Conservation (phyloP, 331 rosid genomes). For the Rosa hybrid region DNA sequence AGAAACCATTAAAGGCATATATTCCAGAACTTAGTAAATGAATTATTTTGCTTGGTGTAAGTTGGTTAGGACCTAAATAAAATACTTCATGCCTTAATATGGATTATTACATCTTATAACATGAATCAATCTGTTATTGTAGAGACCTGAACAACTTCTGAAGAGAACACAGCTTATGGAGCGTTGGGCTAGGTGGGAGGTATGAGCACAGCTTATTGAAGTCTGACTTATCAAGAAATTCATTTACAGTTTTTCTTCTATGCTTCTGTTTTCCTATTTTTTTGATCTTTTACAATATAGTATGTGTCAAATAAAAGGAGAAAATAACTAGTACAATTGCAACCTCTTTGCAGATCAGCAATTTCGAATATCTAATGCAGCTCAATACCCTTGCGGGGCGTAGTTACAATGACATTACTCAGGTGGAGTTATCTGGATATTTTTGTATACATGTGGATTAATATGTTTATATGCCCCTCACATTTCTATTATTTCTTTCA, state of each 20-base stretch:
- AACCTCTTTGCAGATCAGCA: slow-evolving; percentile 84
- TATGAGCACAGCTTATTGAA: slow-evolving; percentile 36
- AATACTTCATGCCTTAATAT: slow-evolving; percentile 15
- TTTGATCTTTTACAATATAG: neutral
- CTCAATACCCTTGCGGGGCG: slow-evolving; percentile 99
- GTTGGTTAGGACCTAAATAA: slow-evolving; percentile 3
- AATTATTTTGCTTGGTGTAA: slow-evolving; percentile 7
- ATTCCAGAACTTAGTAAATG: neutral
- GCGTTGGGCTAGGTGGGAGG: slow-evolving; percentile 99
- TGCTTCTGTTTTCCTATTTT: neutral
- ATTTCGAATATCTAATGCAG: slow-evolving; percentile 98
- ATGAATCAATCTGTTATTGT: slow-evolving; percentile 33
- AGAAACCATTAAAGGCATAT: neutral
- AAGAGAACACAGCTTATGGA: slow-evolving; percentile 98
- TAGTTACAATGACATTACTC: slow-evolving; percentile 96
- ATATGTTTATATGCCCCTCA: slow-evolving; percentile 26
- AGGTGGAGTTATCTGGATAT: slow-evolving; percentile 53
- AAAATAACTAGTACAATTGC: slow-evolving; percentile 24
- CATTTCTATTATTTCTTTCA: slow-evolving; percentile 42
- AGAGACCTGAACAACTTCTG: slow-evolving; percentile 95
- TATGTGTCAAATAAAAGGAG: slow-evolving; percentile 10
- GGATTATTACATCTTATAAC: slow-evolving; percentile 17
- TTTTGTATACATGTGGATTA: slow-evolving; percentile 26
- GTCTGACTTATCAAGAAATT: slow-evolving; percentile 17
- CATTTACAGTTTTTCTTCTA: slow-evolving; percentile 17